Conservation (phyloP, 371 early-diverging fungal genomes). For the Basidiobolus meristosporus region DNA sequence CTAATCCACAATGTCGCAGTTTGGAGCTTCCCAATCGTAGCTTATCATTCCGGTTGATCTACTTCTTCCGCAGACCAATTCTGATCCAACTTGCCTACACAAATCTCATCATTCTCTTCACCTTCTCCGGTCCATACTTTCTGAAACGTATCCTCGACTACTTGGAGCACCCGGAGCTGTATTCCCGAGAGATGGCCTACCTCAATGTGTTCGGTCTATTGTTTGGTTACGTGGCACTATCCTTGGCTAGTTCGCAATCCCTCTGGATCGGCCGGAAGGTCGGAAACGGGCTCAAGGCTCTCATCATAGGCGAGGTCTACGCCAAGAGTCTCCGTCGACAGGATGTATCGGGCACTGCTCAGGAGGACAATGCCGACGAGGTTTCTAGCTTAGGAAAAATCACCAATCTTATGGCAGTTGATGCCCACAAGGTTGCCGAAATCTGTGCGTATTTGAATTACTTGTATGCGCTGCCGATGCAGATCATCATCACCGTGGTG, state of each 20-base stretch:
- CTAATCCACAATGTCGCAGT: no score
- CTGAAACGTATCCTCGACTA: background rate
- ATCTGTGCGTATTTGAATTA: slow-evolving; percentile 19
- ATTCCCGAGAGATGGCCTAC: background rate
- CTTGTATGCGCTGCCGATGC: slow-evolving; percentile 26
- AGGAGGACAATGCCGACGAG: slow-evolving; percentile 8
- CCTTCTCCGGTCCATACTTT: background rate
- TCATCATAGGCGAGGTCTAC: slow-evolving; percentile 34
- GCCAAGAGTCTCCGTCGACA: slow-evolving; percentile 24
- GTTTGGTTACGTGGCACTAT: slow-evolving; percentile 3
- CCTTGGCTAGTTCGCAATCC: slow-evolving; percentile 4
- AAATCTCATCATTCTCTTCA: background rate
- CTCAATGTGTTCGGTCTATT: background rate
- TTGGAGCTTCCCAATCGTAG: no score
- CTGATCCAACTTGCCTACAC: background rate
- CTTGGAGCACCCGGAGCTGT: background rate
- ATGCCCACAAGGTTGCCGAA: slow-evolving; percentile 31
- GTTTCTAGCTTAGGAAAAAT: slow-evolving; percentile 50
- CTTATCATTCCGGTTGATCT: no score
- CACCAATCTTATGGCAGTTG: slow-evolving; percentile 63
- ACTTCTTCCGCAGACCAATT: no score
- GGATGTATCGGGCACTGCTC: slow-evolving; percentile 4
- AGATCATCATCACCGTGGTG: slow-evolving; percentile 16
- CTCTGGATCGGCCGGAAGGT: slow-evolving; percentile 5
- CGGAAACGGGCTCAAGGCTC: slow-evolving; percentile 14